These are phyloP conservation scores for Diaporthe sp. DNA, from an alignment of 2,329 filamentous ascomycete species.

Conservation along the genomic window DNA sequence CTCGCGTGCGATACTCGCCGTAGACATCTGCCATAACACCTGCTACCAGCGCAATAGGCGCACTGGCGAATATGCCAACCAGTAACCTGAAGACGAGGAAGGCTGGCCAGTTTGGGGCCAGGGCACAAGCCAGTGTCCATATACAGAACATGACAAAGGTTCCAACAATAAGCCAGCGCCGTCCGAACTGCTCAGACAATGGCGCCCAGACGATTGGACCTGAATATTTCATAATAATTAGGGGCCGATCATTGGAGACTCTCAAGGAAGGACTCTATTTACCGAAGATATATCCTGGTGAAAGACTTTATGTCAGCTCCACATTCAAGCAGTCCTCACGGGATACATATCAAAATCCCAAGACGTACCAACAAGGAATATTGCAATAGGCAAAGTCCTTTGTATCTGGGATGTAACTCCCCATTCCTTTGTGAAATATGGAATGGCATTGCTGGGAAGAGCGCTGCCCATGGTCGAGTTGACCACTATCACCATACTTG, in stretches of 20 bases:
- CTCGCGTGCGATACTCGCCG: slow-evolving; percentile 66
- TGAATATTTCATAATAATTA: slow-evolving; percentile 33
- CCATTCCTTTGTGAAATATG: slow-evolving; percentile 71
- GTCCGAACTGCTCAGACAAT: slow-evolving; percentile 75
- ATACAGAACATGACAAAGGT: slow-evolving; percentile 64
- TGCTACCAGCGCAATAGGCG: slow-evolving; percentile 73
- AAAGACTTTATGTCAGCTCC: not conserved
- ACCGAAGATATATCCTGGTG: slow-evolving; percentile 69
- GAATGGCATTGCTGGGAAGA: slow-evolving; percentile 74
- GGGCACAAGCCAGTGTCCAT: slow-evolving; percentile 69
- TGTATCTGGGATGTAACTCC: slow-evolving; percentile 62
- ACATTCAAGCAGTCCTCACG: not conserved
- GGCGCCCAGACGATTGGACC: slow-evolving; percentile 74
- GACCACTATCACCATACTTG: slow-evolving; percentile 71
- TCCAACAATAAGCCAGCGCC: slow-evolving; percentile 60
- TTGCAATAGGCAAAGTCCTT: slow-evolving; percentile 70
- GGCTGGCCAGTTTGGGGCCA: slow-evolving; percentile 66
- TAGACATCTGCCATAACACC: slow-evolving; percentile 78
- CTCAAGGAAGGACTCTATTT: slow-evolving; percentile 43
- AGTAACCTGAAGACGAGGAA: slow-evolving; percentile 70
- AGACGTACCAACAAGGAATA: slow-evolving; percentile 67
- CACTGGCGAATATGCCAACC: slow-evolving; percentile 67
- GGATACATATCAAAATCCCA: not conserved
- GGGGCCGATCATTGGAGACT: not conserved
- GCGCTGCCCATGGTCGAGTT: slow-evolving; percentile 78